phyloP scores from a whole-genome alignment of 768 basidiomycete species.

The Cystobasidium tubakii region DNA sequence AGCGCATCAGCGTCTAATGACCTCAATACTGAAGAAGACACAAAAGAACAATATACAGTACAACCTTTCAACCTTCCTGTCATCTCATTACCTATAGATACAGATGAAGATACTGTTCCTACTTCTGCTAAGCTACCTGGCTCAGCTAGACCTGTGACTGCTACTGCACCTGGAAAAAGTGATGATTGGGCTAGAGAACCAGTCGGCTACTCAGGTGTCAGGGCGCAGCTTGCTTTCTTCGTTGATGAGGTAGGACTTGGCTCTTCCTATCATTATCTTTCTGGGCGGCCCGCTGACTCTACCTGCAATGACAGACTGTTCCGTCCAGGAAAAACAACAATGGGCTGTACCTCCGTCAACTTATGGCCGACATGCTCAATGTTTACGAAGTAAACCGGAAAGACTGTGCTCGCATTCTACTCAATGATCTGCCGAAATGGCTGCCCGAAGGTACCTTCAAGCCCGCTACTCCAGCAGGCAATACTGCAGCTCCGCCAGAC shows the following conservation, averaged over 20 bases:
- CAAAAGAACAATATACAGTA: not conserved
- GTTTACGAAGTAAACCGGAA: conserved; percentile 95
- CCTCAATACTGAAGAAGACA: not conserved
- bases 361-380: conserved; percentile 69
- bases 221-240: conserved; percentile 17
- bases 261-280: not conserved
- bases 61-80: conserved; percentile 23
- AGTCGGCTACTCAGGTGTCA: conserved; percentile 24
- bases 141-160: not conserved
- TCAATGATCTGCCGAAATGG: conserved; percentile 56
- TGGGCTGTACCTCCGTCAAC: conserved; percentile 57
- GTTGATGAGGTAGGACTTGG: conserved; percentile 5
- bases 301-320: conserved; percentile 24
- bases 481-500: not conserved
- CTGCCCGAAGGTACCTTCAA: conserved; percentile 69
- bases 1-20: not conserved
- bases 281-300: too few species aligned
- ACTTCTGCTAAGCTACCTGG: not conserved
- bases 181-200: conserved; percentile 29
- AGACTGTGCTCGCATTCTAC: conserved; percentile 78
- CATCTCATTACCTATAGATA: conserved; percentile 30
- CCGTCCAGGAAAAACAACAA: not conserved
- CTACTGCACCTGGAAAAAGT: not conserved
- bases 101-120: conserved; percentile 10
- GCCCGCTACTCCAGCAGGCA: conserved; percentile 50